These are phyloP conservation scores for Dendrothele bispora DNA, from an alignment of 768 basidiomycete genomes.

Conservation along the genomic window DNA sequence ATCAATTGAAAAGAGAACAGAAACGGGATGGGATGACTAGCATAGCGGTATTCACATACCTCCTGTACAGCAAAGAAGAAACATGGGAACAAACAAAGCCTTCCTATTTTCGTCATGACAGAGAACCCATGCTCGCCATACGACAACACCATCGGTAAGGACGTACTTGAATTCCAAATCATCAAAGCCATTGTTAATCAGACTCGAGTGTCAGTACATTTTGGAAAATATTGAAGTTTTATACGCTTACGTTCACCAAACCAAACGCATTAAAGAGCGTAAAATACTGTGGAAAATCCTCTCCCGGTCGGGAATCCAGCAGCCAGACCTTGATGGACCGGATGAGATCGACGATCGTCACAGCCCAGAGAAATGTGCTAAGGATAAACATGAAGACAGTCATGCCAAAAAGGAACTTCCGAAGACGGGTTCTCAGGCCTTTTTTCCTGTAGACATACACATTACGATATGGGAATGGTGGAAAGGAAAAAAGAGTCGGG, in stretches of 20 bases:
- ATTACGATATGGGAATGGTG: not conserved
- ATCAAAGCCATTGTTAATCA: not conserved
- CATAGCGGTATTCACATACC: no score
- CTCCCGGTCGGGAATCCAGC: not conserved
- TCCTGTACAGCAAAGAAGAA: constrained; percentile 1
- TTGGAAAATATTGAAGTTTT: not conserved
- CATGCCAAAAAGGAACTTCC: constrained; percentile 2
- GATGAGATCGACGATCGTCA: not conserved
- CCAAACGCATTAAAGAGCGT: not conserved
- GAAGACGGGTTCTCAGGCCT: not conserved
- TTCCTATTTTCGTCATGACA: not conserved
- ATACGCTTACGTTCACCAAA: constrained; percentile 1
- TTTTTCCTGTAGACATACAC: not conserved
- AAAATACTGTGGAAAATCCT: not conserved
- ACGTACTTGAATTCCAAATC: not conserved
- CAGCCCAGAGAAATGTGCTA: not conserved
- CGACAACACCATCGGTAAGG: constrained; percentile 7
- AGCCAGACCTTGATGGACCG: not conserved
- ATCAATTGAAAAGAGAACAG: not conserved
- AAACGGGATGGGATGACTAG: no score
- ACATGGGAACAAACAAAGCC: not conserved
- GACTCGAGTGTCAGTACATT: not conserved
- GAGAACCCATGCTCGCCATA: constrained; percentile 9
- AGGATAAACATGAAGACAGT: constrained; percentile 4
- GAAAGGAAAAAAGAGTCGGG: not conserved